Conservation (phyloP, 371 early-diverging fungal species). For the Mortierella sp. region DNA sequence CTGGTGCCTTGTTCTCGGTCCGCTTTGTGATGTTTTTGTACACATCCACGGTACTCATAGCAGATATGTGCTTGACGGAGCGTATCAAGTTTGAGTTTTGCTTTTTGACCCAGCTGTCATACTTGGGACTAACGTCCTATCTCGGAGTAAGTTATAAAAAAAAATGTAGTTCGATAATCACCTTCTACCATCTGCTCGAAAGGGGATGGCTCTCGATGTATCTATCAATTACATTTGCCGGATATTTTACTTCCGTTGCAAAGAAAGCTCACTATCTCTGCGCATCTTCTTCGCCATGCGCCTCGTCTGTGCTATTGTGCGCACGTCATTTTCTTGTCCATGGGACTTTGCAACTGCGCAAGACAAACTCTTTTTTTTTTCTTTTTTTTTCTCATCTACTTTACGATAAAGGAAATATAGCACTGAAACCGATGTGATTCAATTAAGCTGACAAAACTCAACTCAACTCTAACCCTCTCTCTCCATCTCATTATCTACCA, state of each 20-base stretch:
- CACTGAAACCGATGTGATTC: not conserved
- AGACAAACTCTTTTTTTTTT: slow-evolving; percentile 15
- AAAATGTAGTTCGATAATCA: not conserved
- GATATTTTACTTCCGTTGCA: not conserved
- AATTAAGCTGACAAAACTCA: not conserved
- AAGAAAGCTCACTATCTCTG: not conserved
- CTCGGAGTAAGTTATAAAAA: slow-evolving; percentile 46
- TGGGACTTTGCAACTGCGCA: slow-evolving; percentile 22
- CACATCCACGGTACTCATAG: slow-evolving; percentile 19
- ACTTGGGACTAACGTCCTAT: slow-evolving; percentile 43
- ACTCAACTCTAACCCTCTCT: not conserved
- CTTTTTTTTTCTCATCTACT: not conserved
- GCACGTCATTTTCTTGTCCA: not conserved
- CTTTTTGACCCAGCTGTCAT: slow-evolving; percentile 51
- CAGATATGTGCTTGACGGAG: slow-evolving; percentile 38
- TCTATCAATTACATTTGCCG: not conserved
- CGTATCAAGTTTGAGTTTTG: slow-evolving; percentile 41
- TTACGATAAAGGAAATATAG: not conserved
- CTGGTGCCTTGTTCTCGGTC: slow-evolving; percentile 26
- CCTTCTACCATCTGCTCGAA: not conserved
- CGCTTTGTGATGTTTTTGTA: slow-evolving; percentile 34
- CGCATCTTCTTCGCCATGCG: not conserved
- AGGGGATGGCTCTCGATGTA: too few relatives aligned
- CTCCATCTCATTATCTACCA: not conserved
- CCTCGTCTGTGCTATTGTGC: too few relatives aligned